These are phyloP conservation scores for Pyrenochaeta sp. DNA, from an alignment of 2,329 filamentous ascomycete genomes.

Conservation along the genomic window DNA sequence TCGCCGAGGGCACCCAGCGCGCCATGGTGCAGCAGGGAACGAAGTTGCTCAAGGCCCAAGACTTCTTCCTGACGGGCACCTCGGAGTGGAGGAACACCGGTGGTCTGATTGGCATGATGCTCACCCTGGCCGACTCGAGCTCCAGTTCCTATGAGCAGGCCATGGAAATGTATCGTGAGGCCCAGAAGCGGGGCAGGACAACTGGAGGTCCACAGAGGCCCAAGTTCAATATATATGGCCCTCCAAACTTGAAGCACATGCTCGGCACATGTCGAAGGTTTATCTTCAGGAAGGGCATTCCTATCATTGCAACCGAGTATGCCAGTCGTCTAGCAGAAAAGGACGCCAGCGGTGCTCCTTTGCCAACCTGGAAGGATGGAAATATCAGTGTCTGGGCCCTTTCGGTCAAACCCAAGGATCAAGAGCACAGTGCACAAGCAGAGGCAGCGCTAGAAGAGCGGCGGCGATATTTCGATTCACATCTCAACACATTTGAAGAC, in stretches of 20 bases:
- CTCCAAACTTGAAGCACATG: slow-evolving; percentile 78
- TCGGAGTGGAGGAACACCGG: slow-evolving; percentile 79
- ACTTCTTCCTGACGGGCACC: slow-evolving; percentile 83
- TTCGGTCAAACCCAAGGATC: slow-evolving; percentile 57
- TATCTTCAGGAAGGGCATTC: slow-evolving; percentile 83
- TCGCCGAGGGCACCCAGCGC: slow-evolving; percentile 86
- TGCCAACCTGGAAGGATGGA: slow-evolving; percentile 76
- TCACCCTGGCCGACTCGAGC: slow-evolving; percentile 78
- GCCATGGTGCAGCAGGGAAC: slow-evolving; percentile 73
- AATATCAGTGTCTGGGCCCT: slow-evolving; percentile 87
- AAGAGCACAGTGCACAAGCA: slow-evolving; percentile 10
- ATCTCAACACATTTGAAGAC: slow-evolving; percentile 41
- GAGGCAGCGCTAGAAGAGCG: slow-evolving; percentile 32
- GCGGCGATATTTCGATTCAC: slow-evolving; percentile 28
- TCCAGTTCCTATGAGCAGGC: slow-evolving; percentile 56
- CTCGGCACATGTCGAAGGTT: slow-evolving; percentile 85
- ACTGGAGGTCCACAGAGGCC: slow-evolving; percentile 27
- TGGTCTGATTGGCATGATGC: slow-evolving; percentile 82
- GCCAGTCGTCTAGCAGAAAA: slow-evolving; percentile 29
- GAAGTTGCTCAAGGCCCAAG: slow-evolving; percentile 69
- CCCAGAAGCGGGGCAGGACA: slow-evolving; percentile 21
- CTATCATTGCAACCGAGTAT: slow-evolving; percentile 75
- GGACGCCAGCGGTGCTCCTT: slow-evolving; percentile 44
- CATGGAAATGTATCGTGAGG: slow-evolving; percentile 43
- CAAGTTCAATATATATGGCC: slow-evolving; percentile 71